Evolutionary conservation across 2,329 filamentous ascomycete species (phyloP).

Genomic region (Botrytis squamosa): DNA sequence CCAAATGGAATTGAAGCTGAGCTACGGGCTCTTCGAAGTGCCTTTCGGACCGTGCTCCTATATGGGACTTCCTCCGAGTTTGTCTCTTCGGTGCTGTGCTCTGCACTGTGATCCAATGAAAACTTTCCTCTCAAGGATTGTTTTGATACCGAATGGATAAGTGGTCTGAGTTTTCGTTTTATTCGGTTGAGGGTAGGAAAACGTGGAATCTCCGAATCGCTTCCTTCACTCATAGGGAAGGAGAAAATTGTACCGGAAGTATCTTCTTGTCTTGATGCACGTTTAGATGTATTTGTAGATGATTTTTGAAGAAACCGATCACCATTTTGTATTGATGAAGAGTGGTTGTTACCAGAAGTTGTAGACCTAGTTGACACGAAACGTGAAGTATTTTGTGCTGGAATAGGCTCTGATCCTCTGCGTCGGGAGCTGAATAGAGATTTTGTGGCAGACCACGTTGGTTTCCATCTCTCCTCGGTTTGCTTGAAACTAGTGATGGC

Average conservation of each 20-base stretch:
- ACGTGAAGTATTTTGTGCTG: not conserved
- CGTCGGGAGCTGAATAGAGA: not conserved
- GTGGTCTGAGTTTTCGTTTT: conserved; percentile 7
- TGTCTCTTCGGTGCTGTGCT: not conserved
- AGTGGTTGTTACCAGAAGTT: not conserved
- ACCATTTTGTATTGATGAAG: not conserved
- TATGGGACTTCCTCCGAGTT: not conserved
- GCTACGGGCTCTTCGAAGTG: conserved; percentile 12
- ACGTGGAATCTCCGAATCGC: conserved; percentile 14
- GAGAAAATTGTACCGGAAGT: conserved; percentile 7
- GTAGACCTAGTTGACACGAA: not conserved
- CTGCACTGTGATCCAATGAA: not conserved
- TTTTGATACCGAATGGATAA: conserved; percentile 12
- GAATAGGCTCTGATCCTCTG: conserved; percentile 1
- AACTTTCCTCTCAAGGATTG: not conserved
- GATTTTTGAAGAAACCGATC: not conserved
- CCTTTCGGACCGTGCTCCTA: not conserved
- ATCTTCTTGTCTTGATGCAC: not conserved
- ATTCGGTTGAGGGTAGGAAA: conserved; percentile 1
- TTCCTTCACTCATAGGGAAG: conserved; percentile 11
- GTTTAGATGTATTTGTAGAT: not conserved
- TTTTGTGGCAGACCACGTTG: conserved; percentile 15
- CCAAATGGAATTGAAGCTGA: conserved; percentile 13
- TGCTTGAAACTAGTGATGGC: conserved; percentile 16
- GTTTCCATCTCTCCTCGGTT: conserved; percentile 12